Percentiles rank a stretch among this genome's conserved stretches.
These are phyloP conservation scores for Chimonanthus praecox DNA, from an alignment of 164 flowering plant species.

Conservation along the genomic window DNA sequence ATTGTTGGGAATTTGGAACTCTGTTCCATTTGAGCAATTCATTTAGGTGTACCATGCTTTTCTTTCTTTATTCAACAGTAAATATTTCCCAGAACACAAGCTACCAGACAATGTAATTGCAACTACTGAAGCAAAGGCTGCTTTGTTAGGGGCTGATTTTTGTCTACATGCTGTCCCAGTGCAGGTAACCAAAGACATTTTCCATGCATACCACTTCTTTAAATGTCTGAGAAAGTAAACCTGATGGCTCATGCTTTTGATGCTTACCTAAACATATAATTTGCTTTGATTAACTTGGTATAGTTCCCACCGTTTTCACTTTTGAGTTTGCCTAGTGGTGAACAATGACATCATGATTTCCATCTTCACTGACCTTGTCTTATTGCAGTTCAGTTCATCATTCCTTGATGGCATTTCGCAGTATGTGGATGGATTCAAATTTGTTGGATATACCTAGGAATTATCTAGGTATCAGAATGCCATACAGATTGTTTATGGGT, in stretches of 20 bases:
- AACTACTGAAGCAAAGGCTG: constrained; percentile 75
- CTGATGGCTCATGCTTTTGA: background rate
- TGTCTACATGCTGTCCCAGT: constrained; percentile 98
- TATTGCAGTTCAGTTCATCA: constrained; percentile 85
- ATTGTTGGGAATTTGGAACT: too few species aligned
- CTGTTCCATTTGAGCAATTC: background rate
- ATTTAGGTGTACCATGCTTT: background rate
- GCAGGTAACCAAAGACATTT: constrained; percentile 49
- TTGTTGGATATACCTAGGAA: constrained; percentile 1
- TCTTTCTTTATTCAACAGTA: constrained; percentile 29
- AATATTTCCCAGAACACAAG: constrained; percentile 79
- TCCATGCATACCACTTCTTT: background rate
- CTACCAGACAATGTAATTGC: constrained; percentile 83
- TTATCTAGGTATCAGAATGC: background rate
- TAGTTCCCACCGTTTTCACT: background rate
- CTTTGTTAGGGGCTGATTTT: constrained; percentile 72
- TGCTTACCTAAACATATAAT: background rate
- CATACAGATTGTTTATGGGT: constrained; percentile 6
- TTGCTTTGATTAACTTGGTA: background rate
- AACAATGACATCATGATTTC: background rate
- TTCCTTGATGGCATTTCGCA: constrained; percentile 77
- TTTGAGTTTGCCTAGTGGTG: background rate
- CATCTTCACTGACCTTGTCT: constrained; percentile 7
- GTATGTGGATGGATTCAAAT: constrained; percentile 77
- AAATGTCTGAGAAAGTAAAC: background rate